Evolutionary conservation across 495 filamentous ascomycete genomes (phyloP), one percentile per base, ranked within the genome.

Genomic region (Diplogelasinospora grovesii): DNA sequence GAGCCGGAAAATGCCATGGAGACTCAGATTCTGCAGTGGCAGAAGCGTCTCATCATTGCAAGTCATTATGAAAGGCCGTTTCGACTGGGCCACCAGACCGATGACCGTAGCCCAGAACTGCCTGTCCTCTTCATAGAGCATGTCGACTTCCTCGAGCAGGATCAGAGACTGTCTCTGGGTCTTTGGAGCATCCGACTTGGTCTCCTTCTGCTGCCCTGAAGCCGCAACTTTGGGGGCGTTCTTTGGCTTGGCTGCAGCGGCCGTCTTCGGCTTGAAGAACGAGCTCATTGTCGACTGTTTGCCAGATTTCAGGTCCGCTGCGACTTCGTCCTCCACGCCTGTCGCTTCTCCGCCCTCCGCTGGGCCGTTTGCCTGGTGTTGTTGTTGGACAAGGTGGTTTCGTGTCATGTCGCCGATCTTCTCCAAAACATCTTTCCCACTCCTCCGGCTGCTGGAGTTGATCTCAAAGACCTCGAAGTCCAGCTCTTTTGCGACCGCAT

Each of bases 381-480:
- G 65, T 22, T 66, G 65, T 23, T 56, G 60, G 25, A 97, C 90
- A 3, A 92, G 77, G 60, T 99, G 93, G 49, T 97, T 97, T 43
- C 78, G 78, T 10, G 87, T 89, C 93, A 97, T 96, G 57, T 97
- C 88, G 4, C 92, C 93, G 13, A 99, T 86, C 40, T 75, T 88
- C 38, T 96, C 92, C 7, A 93, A 53, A 33, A 99, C 76, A 54
- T 99, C 93, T 55, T 84, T 89, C 8, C 87, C 93, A 57, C 78
- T 93, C 33, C 93, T 70, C 41, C 89, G 78, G 49, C 71, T 85
- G 27, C 86, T 77, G 5, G 90, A 58, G 48, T 93, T 95, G 52
- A 99, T 85, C 61, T 99, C 93, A 50, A 97, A 97, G 4, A 99
- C 78, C 43, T 94, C 86, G 58, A 90, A 97, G 15, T 81, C 90